Evolutionary conservation across 1,284 basidiomycete genomes (phyloP), one percentile per base, ranked within the genome.

Genomic region (Ustilago curta): DNA sequence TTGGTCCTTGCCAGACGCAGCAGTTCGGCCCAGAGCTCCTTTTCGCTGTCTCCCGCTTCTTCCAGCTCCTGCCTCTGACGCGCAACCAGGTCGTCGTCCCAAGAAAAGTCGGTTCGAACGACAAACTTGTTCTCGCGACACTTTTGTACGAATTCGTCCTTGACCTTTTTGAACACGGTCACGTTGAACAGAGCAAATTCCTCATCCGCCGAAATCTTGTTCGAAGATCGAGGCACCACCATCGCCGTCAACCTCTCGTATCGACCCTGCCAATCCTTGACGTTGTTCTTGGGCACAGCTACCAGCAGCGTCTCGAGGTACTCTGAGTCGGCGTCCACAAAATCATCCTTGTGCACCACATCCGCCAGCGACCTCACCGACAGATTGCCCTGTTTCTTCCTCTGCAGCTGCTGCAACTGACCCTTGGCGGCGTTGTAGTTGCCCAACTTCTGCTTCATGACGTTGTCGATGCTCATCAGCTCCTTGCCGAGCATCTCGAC

Each of bases 11-110:
- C 91, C 45, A 99, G 86, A 71, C 93, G 90, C n/a, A 99, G 87
- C 2, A 99, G 89, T 82, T 99, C 97, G 21, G 95, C 94, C 97
- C 97, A 99, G 58, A 98, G 91, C 84, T 99, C 95, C 87, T 94
- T 96, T 88, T 99, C 97, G 48, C 94, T 93, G 8, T 89, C 89
- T 75, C 92, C 91, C 2, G 95, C 91, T 35, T 89, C 88, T 31
- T 90, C 90, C 12, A 97, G 87, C 65, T 98, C 95, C 83, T 92
- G 89, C 75, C 89, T 88, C 83, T 96, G 93, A 85, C 92, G 93
- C 71, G 88, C 88, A n/a, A 95, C 88, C 59, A 91, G 90, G 42
- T 91, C 90, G 83, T 95, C 92, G 44, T 96, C 93, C 86, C 90
- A 99, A n/a, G 89, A 89, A 84, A 98, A 99, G 77, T 99, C 97